Evolutionary conservation across 1,139 yeast genomes (phyloP).

Genomic region (Nadsonia commutata): DNA sequence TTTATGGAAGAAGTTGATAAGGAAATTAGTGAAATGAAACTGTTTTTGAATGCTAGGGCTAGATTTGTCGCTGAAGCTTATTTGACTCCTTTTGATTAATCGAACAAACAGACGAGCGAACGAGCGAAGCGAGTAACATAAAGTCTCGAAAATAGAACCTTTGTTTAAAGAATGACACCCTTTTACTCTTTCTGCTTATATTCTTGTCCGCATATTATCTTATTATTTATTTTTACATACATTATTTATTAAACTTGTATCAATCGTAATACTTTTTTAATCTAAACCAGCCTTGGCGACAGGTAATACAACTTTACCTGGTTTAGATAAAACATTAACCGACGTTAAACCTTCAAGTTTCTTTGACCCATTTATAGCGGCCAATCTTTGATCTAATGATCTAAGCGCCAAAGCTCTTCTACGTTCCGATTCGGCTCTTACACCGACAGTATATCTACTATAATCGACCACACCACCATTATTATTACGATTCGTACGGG

Average conservation of each 20-base stretch:
- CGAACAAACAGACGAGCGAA: no score
- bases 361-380: background rate
- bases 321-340: background rate
- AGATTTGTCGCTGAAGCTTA: constrained; percentile 96
- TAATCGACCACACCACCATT: background rate
- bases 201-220: no score
- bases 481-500: constrained; percentile 1
- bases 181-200: no score
- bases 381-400: constrained; percentile 56
- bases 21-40: constrained; percentile 96
- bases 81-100: constrained; percentile 30
- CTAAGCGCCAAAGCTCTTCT: constrained; percentile 76
- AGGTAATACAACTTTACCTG: background rate
- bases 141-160: no score
- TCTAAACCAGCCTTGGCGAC: background rate
- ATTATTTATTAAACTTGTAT: no score
- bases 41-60: constrained; percentile 92
- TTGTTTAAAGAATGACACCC: no score
- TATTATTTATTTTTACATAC: no score
- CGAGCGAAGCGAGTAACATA: no score
- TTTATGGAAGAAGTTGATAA: constrained; percentile 99
- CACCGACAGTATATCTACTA: background rate
- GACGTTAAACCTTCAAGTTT: background rate
- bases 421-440: constrained; percentile 50
- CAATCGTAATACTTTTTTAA: no score